phyloP scores from a whole-genome alignment of 2,329 filamentous ascomycete genomes.

The Sclerotinia spermophila region DNA sequence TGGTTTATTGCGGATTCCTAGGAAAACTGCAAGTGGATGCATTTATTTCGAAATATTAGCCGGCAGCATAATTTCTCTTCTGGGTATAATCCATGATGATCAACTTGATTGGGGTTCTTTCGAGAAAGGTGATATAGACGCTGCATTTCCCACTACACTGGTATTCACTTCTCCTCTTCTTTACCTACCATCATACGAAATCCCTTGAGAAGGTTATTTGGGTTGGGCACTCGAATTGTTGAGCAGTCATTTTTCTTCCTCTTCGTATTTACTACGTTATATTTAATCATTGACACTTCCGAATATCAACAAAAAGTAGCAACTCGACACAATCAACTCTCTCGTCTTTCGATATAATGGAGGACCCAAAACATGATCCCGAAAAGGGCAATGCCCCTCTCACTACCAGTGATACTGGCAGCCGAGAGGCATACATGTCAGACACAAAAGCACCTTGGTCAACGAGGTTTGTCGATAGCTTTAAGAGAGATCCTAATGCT shows the following conservation, averaged over 20 bases:
- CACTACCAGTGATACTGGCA: neutral
- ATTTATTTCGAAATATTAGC: neutral
- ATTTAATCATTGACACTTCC: conserved; percentile 1
- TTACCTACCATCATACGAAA: neutral
- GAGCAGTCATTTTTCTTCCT: neutral
- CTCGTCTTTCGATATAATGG: neutral
- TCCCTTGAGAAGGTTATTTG: neutral
- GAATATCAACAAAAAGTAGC: neutral
- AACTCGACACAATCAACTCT: neutral
- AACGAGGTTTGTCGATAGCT: conserved; percentile 32
- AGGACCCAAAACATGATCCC: conserved; percentile 6
- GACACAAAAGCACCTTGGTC: conserved; percentile 25
- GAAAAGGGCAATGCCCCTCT: conserved; percentile 1
- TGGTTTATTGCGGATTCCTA: neutral
- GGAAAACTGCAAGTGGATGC: conserved; percentile 3
- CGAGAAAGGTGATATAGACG: neutral
- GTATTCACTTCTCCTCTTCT: neutral
- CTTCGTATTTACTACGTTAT: neutral
- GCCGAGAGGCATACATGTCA: neutral
- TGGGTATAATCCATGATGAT: conserved; percentile 3
- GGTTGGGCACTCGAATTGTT: conserved; percentile 2
- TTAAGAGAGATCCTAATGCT: conserved; percentile 41
- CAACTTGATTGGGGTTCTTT: neutral
- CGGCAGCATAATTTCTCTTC: neutral
- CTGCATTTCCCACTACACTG: neutral